Percentiles rank a stretch among this genome's conserved stretches.
phyloP scores from a whole-genome alignment of 345 rosid genomes.

The Lumnitzera racemosa region DNA sequence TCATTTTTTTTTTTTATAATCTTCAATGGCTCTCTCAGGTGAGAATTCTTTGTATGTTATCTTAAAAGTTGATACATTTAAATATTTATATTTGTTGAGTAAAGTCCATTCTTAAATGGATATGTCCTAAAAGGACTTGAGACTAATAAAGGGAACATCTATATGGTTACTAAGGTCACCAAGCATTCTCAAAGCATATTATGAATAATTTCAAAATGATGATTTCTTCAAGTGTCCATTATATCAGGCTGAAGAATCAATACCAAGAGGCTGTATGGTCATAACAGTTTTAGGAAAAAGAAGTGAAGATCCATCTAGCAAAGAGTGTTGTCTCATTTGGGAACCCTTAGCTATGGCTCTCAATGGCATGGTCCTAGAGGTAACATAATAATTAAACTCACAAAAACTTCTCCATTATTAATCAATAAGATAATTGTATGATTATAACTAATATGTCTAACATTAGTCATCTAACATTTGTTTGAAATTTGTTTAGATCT shows the following conservation, averaged over 20 bases:
- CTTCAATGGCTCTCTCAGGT: slow-evolving; percentile 58
- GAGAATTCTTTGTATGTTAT: not conserved
- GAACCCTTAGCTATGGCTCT: slow-evolving; percentile 42
- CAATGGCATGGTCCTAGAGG: slow-evolving; percentile 35
- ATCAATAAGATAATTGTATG: too few relatives aligned
- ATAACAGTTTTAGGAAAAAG: slow-evolving; percentile 36
- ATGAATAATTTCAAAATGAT: slow-evolving; percentile 26
- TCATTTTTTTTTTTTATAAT: slow-evolving; percentile 39
- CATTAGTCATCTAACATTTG: too few relatives aligned
- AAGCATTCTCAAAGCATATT: slow-evolving; percentile 27
- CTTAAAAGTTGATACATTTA: not conserved
- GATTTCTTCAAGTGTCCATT: slow-evolving; percentile 33
- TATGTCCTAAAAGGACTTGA: slow-evolving; percentile 41
- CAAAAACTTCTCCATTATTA: too few relatives aligned
- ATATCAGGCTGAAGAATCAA: slow-evolving; percentile 36
- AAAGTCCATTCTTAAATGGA: too few relatives aligned
- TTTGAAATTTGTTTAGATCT: too few relatives aligned
- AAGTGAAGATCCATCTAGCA: slow-evolving; percentile 27
- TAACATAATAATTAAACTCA: not conserved
- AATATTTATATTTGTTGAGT: not conserved
- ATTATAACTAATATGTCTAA: too few relatives aligned
- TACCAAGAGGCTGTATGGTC: slow-evolving; percentile 40
- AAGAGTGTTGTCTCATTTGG: slow-evolving; percentile 27
- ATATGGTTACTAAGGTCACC: slow-evolving; percentile 35
- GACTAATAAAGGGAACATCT: slow-evolving; percentile 36